Base-by-base conservation (phyloP, 495 filamentous ascomycete genomes). In the Delitschia confertaspora region DNA sequence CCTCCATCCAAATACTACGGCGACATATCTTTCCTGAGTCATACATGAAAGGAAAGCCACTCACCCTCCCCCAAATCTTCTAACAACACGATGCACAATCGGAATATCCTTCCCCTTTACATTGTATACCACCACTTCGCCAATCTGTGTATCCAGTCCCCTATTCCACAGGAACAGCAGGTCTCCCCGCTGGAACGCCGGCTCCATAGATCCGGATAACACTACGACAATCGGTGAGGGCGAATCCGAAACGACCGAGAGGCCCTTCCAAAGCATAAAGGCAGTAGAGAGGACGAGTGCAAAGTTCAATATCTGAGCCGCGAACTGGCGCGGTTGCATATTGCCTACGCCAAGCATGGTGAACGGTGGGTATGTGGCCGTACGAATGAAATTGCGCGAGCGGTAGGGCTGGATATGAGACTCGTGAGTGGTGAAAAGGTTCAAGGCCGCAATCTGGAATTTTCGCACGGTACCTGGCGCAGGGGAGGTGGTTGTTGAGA, bases 191-290 rank as follows among this genome's bases (percentile, higher is more conserved):
- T 95, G 88, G 65, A 98, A 96, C 3, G 93, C 91, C 0, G 91
- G 91, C 56, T 98, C 91, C 91, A 96, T 98, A 36, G 78, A 84
- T 2, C 91, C 91, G 1, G 85, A 91, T 10, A 96, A 72, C 1
- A 98, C 91, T 30, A 95, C 91, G 47, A 95, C 91, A 53, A 96
- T 96, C 4, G 91, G 91, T 1, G 82, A 88, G 24, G 85, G 86
- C 3, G 84, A 93, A 52, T 91, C 79, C 29, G 87, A 78, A 48
- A 80, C 72, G 4, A 98, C 78, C 17, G 85, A 91, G 32, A 98
- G 76, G 6, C 83, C 84, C 66, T 98, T 98, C 91, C 89, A 96
- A 64, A 95, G 77, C 89, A 95, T 95, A 62, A 95, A 95, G 0
- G 89, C 88, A 3, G 88, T 95, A 10, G 83, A 87, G 11, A 96